Conservation (phyloP, 169 alveolate species). For the Plasmodium chabaudi region DNA sequence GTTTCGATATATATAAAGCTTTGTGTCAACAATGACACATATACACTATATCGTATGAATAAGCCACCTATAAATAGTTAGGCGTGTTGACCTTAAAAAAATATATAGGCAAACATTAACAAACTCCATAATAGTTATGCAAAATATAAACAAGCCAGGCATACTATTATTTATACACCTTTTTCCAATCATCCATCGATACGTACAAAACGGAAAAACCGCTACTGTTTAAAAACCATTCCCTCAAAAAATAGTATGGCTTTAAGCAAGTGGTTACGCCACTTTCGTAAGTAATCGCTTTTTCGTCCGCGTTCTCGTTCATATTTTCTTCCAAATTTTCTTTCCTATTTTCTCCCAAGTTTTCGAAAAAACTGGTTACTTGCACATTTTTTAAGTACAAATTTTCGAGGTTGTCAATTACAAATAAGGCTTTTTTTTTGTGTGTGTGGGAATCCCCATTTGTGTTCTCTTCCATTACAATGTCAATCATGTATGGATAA, state of each 20-base stretch:
- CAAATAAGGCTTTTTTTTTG: conserved; percentile 32
- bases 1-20: background rate
- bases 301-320: background rate
- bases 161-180: background rate
- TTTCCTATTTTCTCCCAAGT: too few relatives aligned
- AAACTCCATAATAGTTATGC: background rate
- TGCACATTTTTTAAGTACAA: conserved; percentile 30
- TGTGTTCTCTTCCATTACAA: conserved; percentile 12
- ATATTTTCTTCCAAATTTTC: too few relatives aligned
- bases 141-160: background rate
- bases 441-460: background rate
- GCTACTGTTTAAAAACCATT: conserved; percentile 35
- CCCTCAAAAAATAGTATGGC: conserved; percentile 62
- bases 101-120: background rate
- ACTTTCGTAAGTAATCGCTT: background rate
- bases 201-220: conserved; percentile 29
- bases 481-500: conserved; percentile 45
- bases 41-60: too few relatives aligned
- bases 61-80: too few relatives aligned
- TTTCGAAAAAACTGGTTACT: conserved; percentile 9
- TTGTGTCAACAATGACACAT: too few relatives aligned
- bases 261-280: conserved; percentile 13
- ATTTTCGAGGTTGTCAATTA: conserved; percentile 28
- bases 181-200: conserved; percentile 38
- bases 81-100: too few relatives aligned